phyloP scores from a whole-genome alignment of 2,329 filamentous ascomycete genomes.

The Thielaviopsis musarum region DNA sequence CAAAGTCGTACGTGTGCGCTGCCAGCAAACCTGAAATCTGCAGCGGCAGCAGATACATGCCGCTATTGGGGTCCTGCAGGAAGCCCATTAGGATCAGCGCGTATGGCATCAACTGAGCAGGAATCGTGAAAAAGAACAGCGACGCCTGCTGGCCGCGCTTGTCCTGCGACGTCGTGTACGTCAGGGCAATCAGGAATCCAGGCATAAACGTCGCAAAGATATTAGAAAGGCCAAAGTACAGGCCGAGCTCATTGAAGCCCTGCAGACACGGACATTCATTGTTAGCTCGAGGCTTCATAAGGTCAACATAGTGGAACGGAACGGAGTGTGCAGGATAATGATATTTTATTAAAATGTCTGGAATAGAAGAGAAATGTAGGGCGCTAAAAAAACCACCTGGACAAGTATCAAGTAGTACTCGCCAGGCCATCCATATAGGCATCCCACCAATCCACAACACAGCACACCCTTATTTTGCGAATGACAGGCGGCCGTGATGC shows the following conservation, averaged over 20 bases:
- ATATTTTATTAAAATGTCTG: slow-evolving; percentile 6
- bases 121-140: slow-evolving; percentile 72
- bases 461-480: slow-evolving; percentile 47
- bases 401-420: slow-evolving; percentile 37
- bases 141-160: slow-evolving; percentile 58
- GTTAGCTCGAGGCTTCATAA: not conserved
- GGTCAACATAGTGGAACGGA: not conserved
- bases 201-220: slow-evolving; percentile 28
- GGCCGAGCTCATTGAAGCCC: slow-evolving; percentile 9
- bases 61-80: slow-evolving; percentile 35
- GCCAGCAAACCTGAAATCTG: slow-evolving; percentile 44
- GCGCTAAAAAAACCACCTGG: slow-evolving; percentile 42
- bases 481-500: slow-evolving; percentile 44
- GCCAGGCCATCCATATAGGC: slow-evolving; percentile 52
- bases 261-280: not conserved
- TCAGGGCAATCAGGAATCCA: slow-evolving; percentile 62
- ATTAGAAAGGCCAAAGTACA: slow-evolving; percentile 8
- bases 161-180: slow-evolving; percentile 75
- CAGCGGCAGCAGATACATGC: slow-evolving; percentile 41
- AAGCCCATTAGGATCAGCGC: slow-evolving; percentile 63
- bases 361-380: slow-evolving; percentile 34
- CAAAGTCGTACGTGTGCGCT: slow-evolving; percentile 80
- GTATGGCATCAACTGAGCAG: slow-evolving; percentile 64
- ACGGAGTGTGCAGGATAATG: not conserved
- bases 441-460: slow-evolving; percentile 64